phyloP scores from a whole-genome alignment of 306 rosid species.

The Canavalia gladiata region DNA sequence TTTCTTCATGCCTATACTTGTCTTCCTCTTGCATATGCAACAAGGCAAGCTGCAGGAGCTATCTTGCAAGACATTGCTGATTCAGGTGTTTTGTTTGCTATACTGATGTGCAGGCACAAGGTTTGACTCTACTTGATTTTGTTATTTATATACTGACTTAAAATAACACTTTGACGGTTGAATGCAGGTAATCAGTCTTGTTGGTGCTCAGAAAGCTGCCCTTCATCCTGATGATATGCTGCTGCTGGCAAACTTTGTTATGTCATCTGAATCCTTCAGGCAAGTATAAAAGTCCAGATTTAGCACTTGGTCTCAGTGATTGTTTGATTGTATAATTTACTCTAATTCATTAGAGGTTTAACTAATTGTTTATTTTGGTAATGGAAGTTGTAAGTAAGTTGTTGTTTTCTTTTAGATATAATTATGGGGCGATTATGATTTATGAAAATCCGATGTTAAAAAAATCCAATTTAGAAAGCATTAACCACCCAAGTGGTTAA shows the following conservation, averaged over 20 bases:
- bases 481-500: background rate
- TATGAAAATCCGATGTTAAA: background rate
- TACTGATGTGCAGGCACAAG: conserved; percentile 97
- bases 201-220: conserved; percentile 98
- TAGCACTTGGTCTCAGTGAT: background rate
- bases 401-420: conserved; percentile 25
- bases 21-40: conserved; percentile 92
- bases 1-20: conserved; percentile 99
- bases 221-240: conserved; percentile 98
- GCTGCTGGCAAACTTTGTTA: conserved; percentile 89
- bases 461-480: background rate
- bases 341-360: conserved; percentile 20
- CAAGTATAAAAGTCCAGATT: conserved; percentile 54
- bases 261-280: conserved; percentile 98
- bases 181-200: conserved; percentile 91
- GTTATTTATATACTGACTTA: conserved; percentile 18
- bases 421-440: conserved; percentile 11
- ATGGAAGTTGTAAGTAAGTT: conserved; percentile 24
- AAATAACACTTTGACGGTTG: conserved; percentile 54
- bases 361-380: conserved; percentile 33
- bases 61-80: conserved; percentile 94
- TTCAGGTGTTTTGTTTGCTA: conserved; percentile 95
- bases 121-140: conserved; percentile 50
- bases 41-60: conserved; percentile 98
- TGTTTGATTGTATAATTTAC: conserved; percentile 38